These are phyloP conservation scores for Tolypocladium endophyticum DNA, from an alignment of 2,329 filamentous ascomycete species.

Conservation along the genomic window DNA sequence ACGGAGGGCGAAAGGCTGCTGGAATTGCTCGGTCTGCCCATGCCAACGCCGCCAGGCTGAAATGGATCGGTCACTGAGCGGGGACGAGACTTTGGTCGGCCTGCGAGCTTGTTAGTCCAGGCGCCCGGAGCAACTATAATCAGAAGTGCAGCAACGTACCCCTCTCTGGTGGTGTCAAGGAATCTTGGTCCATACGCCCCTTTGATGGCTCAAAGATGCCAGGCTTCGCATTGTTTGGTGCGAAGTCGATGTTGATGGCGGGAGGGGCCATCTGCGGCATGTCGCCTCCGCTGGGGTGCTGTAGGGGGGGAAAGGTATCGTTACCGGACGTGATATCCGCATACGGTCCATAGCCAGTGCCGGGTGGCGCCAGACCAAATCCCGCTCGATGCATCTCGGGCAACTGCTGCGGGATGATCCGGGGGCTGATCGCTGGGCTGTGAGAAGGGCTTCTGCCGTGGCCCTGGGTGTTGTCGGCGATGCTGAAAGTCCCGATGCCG, in stretches of 20 bases:
- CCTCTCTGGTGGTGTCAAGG: conserved; percentile 71
- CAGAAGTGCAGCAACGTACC: conserved; percentile 28
- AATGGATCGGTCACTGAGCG: conserved; percentile 52
- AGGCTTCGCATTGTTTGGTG: conserved; percentile 53
- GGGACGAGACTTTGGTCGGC: conserved; percentile 37
- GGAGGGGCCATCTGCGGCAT: conserved; percentile 79
- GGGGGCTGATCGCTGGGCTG: conserved; percentile 55
- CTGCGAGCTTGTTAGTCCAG: conserved; percentile 15
- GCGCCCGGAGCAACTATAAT: conserved; percentile 3
- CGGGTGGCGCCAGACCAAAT: conserved; percentile 32
- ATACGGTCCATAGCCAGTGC: conserved; percentile 27
- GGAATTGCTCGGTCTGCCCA: conserved; percentile 28
- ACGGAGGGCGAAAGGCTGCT: conserved; percentile 40
- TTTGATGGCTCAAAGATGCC: conserved; percentile 40
- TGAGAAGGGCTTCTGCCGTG: conserved; percentile 75
- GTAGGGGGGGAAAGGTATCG: conserved; percentile 44
- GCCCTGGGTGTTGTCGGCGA: conserved; percentile 62
- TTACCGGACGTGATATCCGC: conserved; percentile 25
- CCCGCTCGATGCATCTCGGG: conserved; percentile 36
- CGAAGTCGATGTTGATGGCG: conserved; percentile 89
- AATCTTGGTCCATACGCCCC: conserved; percentile 59
- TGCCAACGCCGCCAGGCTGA: conserved; percentile 32
- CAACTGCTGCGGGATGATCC: conserved; percentile 46
- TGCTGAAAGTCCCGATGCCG: conserved; percentile 67
- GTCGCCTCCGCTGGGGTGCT: conserved; percentile 40